Evolutionary conservation across 108 stramenopile species (phyloP), one percentile per base, ranked within the genome.

Genomic region (Nannochloropsis gaditana): DNA sequence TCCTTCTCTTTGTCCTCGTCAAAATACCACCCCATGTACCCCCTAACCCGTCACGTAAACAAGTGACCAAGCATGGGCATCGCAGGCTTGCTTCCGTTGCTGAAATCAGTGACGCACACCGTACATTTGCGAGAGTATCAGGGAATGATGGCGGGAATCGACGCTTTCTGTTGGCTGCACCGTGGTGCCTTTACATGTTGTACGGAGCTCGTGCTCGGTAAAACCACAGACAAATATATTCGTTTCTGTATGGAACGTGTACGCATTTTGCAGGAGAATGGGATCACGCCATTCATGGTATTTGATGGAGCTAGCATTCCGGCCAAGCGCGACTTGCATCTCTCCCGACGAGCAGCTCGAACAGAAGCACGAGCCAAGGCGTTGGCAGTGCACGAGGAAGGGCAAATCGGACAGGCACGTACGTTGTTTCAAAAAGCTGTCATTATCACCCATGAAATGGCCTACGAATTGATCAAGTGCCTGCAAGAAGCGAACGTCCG

Each of bases 301-400:
- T 94, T 95, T 81, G 94, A 95, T 84, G 94, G 94, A 9, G 94
- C 92, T 44, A 81, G 89, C 9, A 88, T 94, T 9, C 93, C 93
- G 11, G 85, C 91, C 45, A 95, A 95, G 89, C 15, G 87, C 59
- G 80, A 81, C 41, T 31, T 31, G 41, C 80, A 81, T 81, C 17
- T 31, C n/a, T n/a, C 80, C 43, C 90, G 86, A 43, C 92, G 93
- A 45, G 80, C 47, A 41, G 81, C 84, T 43, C 91, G 93, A 41
- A 80, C 85, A 9, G 83, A 81, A n/a, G 89, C 92, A 5, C 83
- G 92, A 45, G 45, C 85, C 15, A 80, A 83, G 80, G 84, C 42
- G 11, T 11, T 79, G 11, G 88, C 31, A 21, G 19, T n/a, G 84
- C 84, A 84, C 84, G 50, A 41, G 83, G 91, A 85, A 84, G 84